These are phyloP conservation scores for Ajuga reptans DNA, from an alignment of 305 asterid genomes.

Conservation along the genomic window DNA sequence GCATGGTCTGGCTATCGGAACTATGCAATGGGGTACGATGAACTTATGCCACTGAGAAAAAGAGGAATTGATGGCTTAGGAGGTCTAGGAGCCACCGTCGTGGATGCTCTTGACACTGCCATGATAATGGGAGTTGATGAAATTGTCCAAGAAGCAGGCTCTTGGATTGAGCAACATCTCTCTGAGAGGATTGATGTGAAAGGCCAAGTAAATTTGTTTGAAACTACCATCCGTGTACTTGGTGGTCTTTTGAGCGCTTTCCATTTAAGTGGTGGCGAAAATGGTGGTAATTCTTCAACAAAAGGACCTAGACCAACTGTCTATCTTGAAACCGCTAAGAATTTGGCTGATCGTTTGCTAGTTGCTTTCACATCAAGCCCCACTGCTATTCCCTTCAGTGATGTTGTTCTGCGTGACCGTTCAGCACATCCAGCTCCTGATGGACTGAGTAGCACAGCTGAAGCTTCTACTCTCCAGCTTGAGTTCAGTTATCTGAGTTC, in stretches of 20 bases:
- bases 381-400: slow-evolving; percentile 67
- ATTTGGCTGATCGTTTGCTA: slow-evolving; percentile 77
- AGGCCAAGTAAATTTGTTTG: slow-evolving; percentile 89
- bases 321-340: slow-evolving; percentile 79
- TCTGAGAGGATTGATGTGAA: slow-evolving; percentile 53
- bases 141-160: slow-evolving; percentile 69
- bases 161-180: slow-evolving; percentile 78
- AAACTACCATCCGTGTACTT: slow-evolving; percentile 79
- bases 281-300: slow-evolving; percentile 36
- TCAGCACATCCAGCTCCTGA: slow-evolving; percentile 83
- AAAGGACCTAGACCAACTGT: slow-evolving; percentile 68
- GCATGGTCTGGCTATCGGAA: slow-evolving; percentile 86
- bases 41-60: slow-evolving; percentile 85
- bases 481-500: slow-evolving; percentile 87
- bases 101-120: slow-evolving; percentile 94
- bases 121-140: slow-evolving; percentile 86
- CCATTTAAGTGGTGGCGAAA: slow-evolving; percentile 68
- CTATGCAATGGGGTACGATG: slow-evolving; percentile 86
- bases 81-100: slow-evolving; percentile 89
- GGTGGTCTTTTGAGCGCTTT: slow-evolving; percentile 97
- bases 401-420: slow-evolving; percentile 56
- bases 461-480: slow-evolving; percentile 82
- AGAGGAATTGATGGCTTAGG: slow-evolving; percentile 81
- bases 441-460: slow-evolving; percentile 95
- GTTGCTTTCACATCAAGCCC: slow-evolving; percentile 84